Percentiles rank a stretch among this genome's conserved stretches.
These are phyloP conservation scores for Crithidia brevicula DNA, from an alignment of 208 protist genomes.

Conservation along the genomic window DNA sequence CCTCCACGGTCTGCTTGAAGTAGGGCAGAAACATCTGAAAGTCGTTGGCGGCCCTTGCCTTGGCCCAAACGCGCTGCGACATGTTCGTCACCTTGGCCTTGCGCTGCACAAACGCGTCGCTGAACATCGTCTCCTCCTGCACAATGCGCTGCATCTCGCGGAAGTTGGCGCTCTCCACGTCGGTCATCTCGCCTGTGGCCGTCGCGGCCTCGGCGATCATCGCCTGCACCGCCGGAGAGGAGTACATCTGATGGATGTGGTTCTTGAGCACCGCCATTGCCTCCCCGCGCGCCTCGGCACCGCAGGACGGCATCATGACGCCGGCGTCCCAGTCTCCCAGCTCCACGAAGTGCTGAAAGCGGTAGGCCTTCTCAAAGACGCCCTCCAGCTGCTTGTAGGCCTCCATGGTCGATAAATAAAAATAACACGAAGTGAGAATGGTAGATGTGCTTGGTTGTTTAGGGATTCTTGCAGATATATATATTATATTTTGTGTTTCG, in stretches of 20 bases:
- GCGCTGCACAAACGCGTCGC: conserved; percentile 53
- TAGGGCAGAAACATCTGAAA: conserved; percentile 54
- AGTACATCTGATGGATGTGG: conserved; percentile 56
- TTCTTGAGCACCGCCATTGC: conserved; percentile 54
- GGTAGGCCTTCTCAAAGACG: conserved; percentile 44
- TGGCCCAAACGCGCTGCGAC: conserved; percentile 44
- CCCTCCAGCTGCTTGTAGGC: conserved; percentile 50
- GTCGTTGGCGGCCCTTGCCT: conserved; percentile 63
- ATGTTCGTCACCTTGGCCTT: conserved; percentile 48
- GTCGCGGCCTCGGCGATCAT: conserved; percentile 38
- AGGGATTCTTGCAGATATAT: too few relatives aligned
- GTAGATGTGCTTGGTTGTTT: too few relatives aligned
- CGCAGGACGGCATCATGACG: conserved; percentile 76
- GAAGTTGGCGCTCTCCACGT: conserved; percentile 59
- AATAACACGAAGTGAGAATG: too few relatives aligned
- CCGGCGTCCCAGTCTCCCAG: conserved; percentile 66
- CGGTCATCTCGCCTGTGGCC: conserved; percentile 32
- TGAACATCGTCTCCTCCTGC: conserved; percentile 40
- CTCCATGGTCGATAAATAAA: conserved; percentile 37
- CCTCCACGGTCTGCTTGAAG: conserved; percentile 67
- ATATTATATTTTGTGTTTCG: too few relatives aligned
- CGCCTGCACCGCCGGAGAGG: conserved; percentile 30
- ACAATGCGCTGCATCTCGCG: conserved; percentile 60
- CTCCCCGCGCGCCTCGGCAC: conserved; percentile 48
- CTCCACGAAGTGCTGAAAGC: conserved; percentile 37